A percentile compares a stretch with the other conserved stretches of the same genome.
These are phyloP conservation scores for Ceratocystis ficicola DNA, from an alignment of 2,329 filamentous ascomycete genomes.

Conservation along the genomic window DNA sequence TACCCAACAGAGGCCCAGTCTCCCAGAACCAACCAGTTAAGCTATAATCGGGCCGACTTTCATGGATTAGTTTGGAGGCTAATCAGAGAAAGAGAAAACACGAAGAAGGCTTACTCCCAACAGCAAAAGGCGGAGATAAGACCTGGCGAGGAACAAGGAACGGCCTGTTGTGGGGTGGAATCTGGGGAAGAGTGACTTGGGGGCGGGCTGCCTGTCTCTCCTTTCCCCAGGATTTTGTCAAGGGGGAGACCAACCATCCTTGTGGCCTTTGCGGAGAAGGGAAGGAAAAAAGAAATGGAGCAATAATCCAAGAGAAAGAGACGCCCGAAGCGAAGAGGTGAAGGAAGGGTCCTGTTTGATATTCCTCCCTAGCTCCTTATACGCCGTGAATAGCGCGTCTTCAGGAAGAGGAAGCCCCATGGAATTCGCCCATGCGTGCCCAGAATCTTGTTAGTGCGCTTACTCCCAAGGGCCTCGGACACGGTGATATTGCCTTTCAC, in stretches of 20 bases:
- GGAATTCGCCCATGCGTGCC: background rate
- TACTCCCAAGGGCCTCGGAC: conserved; percentile 7
- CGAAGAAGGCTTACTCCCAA: background rate
- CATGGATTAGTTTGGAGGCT: background rate
- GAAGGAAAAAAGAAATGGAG: background rate
- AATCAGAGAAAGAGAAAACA: background rate
- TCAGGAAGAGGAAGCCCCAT: too few species aligned
- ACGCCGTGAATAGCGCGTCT: too few species aligned
- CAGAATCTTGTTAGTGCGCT: conserved; percentile 8
- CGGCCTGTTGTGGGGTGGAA: background rate
- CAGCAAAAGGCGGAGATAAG: background rate
- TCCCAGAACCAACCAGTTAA: background rate
- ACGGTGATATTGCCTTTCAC: conserved; percentile 4
- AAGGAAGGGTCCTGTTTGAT: conserved; percentile 3
- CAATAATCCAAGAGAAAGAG: background rate
- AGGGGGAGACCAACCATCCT: background rate
- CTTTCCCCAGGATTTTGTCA: background rate
- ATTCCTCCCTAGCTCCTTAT: too few species aligned
- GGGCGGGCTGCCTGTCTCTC: background rate
- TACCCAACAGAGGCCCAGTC: too few species aligned
- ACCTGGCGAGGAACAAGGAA: background rate
- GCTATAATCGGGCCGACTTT: background rate
- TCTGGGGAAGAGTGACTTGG: background rate
- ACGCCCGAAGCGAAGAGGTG: background rate
- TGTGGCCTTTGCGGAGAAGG: background rate